Percentiles rank a stretch among this genome's conserved stretches.
These are phyloP conservation scores for Aspergillus alliaceus DNA, from an alignment of 2,329 filamentous ascomycete genomes.

Conservation along the genomic window DNA sequence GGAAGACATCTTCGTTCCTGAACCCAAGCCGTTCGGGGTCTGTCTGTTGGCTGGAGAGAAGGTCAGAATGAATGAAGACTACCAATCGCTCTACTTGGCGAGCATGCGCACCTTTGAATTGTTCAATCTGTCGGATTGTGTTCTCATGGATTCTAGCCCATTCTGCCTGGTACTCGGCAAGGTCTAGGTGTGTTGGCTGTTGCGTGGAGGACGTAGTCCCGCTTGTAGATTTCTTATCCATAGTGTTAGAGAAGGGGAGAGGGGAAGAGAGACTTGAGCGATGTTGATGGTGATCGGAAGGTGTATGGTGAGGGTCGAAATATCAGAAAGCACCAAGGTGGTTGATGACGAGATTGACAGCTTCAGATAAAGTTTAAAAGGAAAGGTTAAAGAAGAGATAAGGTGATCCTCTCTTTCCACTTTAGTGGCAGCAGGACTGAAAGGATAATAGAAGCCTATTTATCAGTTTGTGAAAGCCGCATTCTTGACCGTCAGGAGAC, in stretches of 20 bases:
- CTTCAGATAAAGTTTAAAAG: background rate
- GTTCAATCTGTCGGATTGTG: background rate
- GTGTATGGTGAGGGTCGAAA: background rate
- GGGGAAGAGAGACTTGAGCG: background rate
- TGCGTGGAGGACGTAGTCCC: background rate
- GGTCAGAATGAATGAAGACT: background rate
- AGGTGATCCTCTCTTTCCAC: background rate
- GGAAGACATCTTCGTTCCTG: background rate
- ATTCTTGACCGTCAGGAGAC: constrained; percentile 1
- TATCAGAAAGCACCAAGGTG: background rate
- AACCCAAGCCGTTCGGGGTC: background rate
- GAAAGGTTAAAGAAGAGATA: background rate
- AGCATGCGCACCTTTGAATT: background rate
- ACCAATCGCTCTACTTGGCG: too few relatives aligned
- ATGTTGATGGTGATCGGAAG: background rate
- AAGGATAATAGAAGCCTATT: background rate
- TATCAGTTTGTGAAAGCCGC: background rate
- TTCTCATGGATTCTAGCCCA: background rate
- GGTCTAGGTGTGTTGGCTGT: background rate
- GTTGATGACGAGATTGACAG: background rate
- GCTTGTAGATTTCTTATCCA: background rate
- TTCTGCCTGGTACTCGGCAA: background rate
- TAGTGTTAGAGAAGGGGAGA: background rate
- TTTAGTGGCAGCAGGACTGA: background rate
- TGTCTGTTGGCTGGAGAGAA: background rate